Base-by-base conservation (phyloP, 129 eudicot species). In the Flaveria trinervia region DNA sequence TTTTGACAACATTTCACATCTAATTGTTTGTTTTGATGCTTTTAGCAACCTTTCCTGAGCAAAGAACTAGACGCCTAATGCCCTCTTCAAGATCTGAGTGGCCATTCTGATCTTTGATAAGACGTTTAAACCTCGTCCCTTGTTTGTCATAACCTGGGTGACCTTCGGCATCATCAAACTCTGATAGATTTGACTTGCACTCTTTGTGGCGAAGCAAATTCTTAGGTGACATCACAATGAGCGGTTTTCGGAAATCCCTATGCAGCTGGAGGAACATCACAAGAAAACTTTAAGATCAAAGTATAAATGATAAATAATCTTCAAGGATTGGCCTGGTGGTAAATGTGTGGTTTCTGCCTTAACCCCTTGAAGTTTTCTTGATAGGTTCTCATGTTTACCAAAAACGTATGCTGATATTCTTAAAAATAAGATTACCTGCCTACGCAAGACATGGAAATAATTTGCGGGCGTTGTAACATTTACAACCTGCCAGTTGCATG, bases 401-500 rank as follows among this genome's bases (percentile, higher is more conserved):
- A 30, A 30, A 30, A 30, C 0, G 36, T 50, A 50, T 16, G 15
- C 22, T 52, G 22, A 52, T 61, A 13, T 61, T 12, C 39, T 25
- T 1, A 1, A 64, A 51, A 26, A 56, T 23, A 10, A 72, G 67
- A 89, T 79, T 74, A 93, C 98, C 87, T 93, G 98, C 46, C 98
- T 95, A 61, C 98, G 87, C 70, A 94, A 79, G 55, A 91, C 98
- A 67, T 94, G 98, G 92, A 94, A 94, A 84, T 94, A 94, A 67
- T 94, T 94, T 17, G 98, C 97, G 0, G 98, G 98, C 26, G 98
- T 94, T 5, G 98, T 94, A 17, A 89, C 93, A 64, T 94, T 94
- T 50, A 94, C 98, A 68, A 94, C 97, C 79, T 94, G 98, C 98
- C 98, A 94, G 83, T 94, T 94, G 87, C 96, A 85, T 83, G 89